Evolutionary conservation across 345 rosid genomes (phyloP).

Genomic region (Rhodamnia rubescens): DNA sequence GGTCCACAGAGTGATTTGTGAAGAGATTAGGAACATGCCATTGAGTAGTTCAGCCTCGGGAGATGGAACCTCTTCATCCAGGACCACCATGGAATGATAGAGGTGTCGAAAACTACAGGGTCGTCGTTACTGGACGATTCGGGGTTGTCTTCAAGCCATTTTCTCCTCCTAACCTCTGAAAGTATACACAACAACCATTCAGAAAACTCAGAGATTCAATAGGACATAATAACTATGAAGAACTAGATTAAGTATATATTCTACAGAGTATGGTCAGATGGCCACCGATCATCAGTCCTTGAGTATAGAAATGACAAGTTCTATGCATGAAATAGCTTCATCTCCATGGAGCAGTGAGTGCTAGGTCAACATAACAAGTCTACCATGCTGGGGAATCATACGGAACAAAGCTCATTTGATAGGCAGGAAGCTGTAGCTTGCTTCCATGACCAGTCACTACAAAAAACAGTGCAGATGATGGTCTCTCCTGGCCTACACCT

Average conservation of each 20-base stretch:
- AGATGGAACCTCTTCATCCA: constrained; percentile 92
- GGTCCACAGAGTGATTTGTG: neutral
- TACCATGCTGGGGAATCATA: neutral
- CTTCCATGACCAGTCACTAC: neutral
- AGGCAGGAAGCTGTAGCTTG: neutral
- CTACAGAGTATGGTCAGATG: neutral
- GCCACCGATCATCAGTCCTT: neutral
- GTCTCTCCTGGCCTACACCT: neutral
- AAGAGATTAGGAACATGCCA: constrained; percentile 27
- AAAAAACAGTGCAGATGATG: neutral
- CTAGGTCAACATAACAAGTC: neutral
- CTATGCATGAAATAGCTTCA: neutral
- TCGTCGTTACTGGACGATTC: constrained; percentile 71
- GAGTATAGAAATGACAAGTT: neutral
- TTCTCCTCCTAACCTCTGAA: constrained; percentile 86
- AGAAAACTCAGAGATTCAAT: neutral
- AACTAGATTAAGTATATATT: neutral
- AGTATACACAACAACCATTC: neutral
- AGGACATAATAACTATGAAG: neutral
- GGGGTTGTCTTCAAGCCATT: constrained; percentile 75
- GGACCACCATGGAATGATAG: constrained; percentile 93
- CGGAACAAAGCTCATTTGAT: neutral
- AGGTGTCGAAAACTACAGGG: constrained; percentile 73
- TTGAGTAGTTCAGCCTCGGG: constrained; percentile 89
- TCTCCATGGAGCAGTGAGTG: neutral